These are phyloP conservation scores for Ceratocystis destructans DNA, from an alignment of 2,329 filamentous ascomycete genomes.

Conservation along the genomic window DNA sequence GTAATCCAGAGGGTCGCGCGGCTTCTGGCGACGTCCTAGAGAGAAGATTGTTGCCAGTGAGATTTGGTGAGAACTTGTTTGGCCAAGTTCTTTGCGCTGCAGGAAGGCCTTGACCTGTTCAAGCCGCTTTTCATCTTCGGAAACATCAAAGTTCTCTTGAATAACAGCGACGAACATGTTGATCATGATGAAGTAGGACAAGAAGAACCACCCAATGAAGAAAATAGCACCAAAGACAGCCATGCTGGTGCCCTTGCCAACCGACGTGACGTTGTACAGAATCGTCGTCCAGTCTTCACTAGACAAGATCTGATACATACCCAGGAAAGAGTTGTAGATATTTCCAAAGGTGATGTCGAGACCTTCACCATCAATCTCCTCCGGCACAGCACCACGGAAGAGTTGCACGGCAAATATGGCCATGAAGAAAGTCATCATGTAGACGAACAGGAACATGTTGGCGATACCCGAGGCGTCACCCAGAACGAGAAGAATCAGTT, in stretches of 20 bases:
- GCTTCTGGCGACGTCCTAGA: constrained; percentile 41
- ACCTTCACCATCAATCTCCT: constrained; percentile 46
- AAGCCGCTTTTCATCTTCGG: constrained; percentile 91
- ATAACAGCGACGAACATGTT: constrained; percentile 99
- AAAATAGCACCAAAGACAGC: constrained; percentile 88
- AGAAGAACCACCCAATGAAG: constrained; percentile 87
- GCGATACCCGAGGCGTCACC: constrained; percentile 84
- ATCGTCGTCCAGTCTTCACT: constrained; percentile 93
- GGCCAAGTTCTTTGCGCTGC: constrained; percentile 73
- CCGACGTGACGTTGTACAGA: constrained; percentile 66
- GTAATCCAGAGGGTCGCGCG: constrained; percentile 77
- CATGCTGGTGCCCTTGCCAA: constrained; percentile 51
- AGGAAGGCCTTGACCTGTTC: constrained; percentile 94
- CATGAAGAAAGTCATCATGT: constrained; percentile 84
- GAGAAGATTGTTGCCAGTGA: constrained; percentile 59
- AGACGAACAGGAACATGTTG: constrained; percentile 92
- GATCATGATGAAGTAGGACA: constrained; percentile 87
- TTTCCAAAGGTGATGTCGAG: constrained; percentile 68
- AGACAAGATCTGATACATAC: constrained; percentile 94
- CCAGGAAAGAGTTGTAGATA: constrained; percentile 90
- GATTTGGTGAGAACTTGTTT: constrained; percentile 52
- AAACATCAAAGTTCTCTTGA: constrained; percentile 97
- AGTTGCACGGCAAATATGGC: constrained; percentile 89
- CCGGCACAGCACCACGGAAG: constrained; percentile 72
- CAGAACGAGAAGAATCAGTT: constrained; percentile 75